A percentile compares a stretch with the other conserved stretches of the same genome.
phyloP scores from a whole-genome alignment of 2,329 filamentous ascomycete species.

The Torrubiellomyces zombiae region DNA sequence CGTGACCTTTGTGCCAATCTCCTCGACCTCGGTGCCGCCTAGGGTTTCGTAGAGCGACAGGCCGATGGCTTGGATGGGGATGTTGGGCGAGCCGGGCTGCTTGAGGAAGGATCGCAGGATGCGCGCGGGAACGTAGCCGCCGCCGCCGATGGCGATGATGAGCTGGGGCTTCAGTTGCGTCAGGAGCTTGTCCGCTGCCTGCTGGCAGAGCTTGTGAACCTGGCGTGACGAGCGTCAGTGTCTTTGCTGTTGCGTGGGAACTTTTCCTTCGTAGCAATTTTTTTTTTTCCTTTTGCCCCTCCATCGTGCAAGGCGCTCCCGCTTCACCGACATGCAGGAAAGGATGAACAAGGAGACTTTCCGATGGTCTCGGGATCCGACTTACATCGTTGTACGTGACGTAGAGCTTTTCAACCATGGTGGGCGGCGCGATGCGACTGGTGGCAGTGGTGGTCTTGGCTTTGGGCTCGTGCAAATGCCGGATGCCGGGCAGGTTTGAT shows the following conservation, averaged over 20 bases:
- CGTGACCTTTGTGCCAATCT: conserved; percentile 81
- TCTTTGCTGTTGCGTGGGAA: too few species aligned
- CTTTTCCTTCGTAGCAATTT: too few species aligned
- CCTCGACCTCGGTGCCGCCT: conserved; percentile 42
- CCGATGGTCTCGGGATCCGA: conserved; percentile 5
- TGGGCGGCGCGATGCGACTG: too few species aligned
- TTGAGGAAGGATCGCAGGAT: conserved; percentile 98
- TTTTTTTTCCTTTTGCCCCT: neutral
- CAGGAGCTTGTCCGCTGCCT: conserved; percentile 66
- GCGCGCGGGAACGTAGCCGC: conserved; percentile 90
- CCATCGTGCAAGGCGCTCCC: too few species aligned
- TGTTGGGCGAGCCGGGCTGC: conserved; percentile 72
- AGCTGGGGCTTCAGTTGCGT: conserved; percentile 79
- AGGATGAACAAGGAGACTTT: conserved; percentile 6
- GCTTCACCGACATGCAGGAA: conserved; percentile 9
- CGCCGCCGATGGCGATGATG: conserved; percentile 96
- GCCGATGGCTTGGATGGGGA: conserved; percentile 97
- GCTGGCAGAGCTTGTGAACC: conserved; percentile 96
- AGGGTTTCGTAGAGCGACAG: conserved; percentile 92
- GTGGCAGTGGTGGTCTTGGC: conserved; percentile 1
- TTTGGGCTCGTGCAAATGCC: too few species aligned
- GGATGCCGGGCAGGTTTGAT: too few species aligned
- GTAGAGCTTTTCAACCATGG: conserved; percentile 73
- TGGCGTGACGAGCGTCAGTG: too few species aligned
- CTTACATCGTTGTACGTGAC: conserved; percentile 83